phyloP scores from a whole-genome alignment of 1,284 basidiomycete genomes.

The Tilletia caries region DNA sequence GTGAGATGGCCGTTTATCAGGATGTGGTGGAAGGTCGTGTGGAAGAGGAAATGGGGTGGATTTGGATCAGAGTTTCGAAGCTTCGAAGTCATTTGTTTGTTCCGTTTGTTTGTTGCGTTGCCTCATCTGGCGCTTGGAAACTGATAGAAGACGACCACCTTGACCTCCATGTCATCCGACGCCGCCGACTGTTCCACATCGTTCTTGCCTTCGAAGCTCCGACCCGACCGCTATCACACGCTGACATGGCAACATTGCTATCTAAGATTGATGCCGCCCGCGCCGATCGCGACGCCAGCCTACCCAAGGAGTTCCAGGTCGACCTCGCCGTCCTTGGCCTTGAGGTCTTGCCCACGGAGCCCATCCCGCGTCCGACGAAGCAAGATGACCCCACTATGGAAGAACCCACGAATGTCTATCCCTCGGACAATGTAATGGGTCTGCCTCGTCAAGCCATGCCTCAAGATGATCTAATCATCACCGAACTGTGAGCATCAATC shows the following conservation, averaged over 20 bases:
- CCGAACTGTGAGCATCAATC: constrained; percentile 19
- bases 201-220: too few species aligned
- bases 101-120: too few species aligned
- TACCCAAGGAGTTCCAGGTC: constrained; percentile 20
- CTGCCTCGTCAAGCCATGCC: constrained; percentile 24
- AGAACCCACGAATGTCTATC: constrained; percentile 26
- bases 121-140: too few species aligned
- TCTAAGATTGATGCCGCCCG: background rate
- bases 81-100: too few species aligned
- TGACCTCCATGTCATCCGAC: too few species aligned
- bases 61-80: too few species aligned
- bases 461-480: constrained; percentile 29
- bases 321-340: constrained; percentile 22
- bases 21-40: too few species aligned
- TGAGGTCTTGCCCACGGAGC: constrained; percentile 22
- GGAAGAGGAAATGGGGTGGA: too few species aligned
- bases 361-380: constrained; percentile 22
- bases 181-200: too few species aligned
- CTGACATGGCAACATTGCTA: background rate
- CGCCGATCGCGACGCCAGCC: constrained; percentile 24
- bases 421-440: constrained; percentile 19
- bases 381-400: constrained; percentile 19
- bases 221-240: too few species aligned
- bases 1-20: too few species aligned
- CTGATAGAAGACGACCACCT: too few species aligned